phyloP scores from a whole-genome alignment of 2,329 filamentous ascomycete species.

The Coniochaeta pulveracea region DNA sequence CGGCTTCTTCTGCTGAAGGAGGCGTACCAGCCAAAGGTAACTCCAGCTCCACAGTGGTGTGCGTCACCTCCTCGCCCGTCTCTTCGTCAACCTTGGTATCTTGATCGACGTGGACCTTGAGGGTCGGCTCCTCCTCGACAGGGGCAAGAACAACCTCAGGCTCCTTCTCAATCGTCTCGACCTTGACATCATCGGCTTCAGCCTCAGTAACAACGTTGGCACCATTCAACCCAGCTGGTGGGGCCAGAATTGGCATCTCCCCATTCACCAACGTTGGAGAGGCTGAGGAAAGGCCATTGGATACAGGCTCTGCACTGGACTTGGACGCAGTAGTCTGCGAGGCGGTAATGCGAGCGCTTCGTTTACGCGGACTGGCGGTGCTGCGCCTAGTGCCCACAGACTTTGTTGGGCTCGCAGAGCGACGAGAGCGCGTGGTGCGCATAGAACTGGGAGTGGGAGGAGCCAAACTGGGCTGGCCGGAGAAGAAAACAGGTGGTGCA shows the following conservation, averaged over 20 bases:
- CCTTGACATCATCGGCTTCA: slow-evolving; percentile 18
- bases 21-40: slow-evolving; percentile 58
- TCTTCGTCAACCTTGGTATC: slow-evolving; percentile 41
- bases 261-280: slow-evolving; percentile 16
- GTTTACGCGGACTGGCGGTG: slow-evolving; percentile 43
- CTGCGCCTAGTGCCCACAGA: slow-evolving; percentile 24
- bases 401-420: slow-evolving; percentile 48
- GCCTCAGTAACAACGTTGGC: slow-evolving; percentile 19
- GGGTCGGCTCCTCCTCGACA: slow-evolving; percentile 43
- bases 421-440: slow-evolving; percentile 37
- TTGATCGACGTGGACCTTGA: slow-evolving; percentile 61
- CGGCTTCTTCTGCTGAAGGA: slow-evolving; percentile 65
- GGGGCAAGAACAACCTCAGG: slow-evolving; percentile 35
- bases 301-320: slow-evolving; percentile 11
- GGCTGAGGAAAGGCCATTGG: slow-evolving; percentile 15
- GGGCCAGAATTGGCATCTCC: slow-evolving; percentile 11
- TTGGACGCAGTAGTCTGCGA: slow-evolving; percentile 24
- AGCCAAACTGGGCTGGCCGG: slow-evolving; percentile 25
- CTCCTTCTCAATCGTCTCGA: slow-evolving; percentile 40
- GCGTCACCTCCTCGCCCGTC: slow-evolving; percentile 51
- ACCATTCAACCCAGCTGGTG: slow-evolving; percentile 7
- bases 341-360: slow-evolving; percentile 29
- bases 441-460: slow-evolving; percentile 37
- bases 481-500: slow-evolving; percentile 66
- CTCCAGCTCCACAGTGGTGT: slow-evolving; percentile 65